Percentiles rank a stretch among this genome's conserved stretches.
Conservation (phyloP, 164 flowering plant genomes). For the Berberis vulgaris region DNA sequence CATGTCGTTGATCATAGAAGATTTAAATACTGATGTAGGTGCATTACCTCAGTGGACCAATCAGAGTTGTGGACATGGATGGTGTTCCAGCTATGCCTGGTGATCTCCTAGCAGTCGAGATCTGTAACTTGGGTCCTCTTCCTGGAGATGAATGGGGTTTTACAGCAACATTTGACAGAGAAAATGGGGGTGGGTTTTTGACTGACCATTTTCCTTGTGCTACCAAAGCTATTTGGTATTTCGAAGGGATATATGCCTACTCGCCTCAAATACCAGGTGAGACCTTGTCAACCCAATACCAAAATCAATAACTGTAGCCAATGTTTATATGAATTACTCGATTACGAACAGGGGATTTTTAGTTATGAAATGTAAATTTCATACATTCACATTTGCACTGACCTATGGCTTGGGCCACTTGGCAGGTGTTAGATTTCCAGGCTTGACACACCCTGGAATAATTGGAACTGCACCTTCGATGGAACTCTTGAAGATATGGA, state of each 20-base stretch:
- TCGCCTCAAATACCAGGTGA: constrained; percentile 95
- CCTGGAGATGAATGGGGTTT: constrained; percentile 97
- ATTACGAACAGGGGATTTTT: too few relatives aligned
- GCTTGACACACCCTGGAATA: constrained; percentile 91
- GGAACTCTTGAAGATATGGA: constrained; percentile 42
- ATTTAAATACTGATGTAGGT: constrained; percentile 28
- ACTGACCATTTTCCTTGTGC: constrained; percentile 94
- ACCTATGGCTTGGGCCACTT: not conserved
- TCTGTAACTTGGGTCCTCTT: constrained; percentile 87
- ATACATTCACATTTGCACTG: too few relatives aligned
- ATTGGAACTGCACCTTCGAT: constrained; percentile 93
- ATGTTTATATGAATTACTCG: not conserved
- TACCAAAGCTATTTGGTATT: constrained; percentile 96
- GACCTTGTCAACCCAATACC: not conserved
- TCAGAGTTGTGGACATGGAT: constrained; percentile 55
- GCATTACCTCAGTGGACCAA: constrained; percentile 91
- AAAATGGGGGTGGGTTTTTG: constrained; percentile 93
- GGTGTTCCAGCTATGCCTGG: constrained; percentile 82
- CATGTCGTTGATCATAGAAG: not conserved
- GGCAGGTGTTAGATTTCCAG: constrained; percentile 85
- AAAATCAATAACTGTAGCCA: not conserved
- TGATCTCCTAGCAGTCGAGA: constrained; percentile 90
- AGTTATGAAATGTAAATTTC: too few relatives aligned
- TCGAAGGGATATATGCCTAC: constrained; percentile 90
- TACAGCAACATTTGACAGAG: constrained; percentile 84